Evolutionary conservation across 2,329 filamentous ascomycete species (phyloP).

Genomic region (Apiospora marii): DNA sequence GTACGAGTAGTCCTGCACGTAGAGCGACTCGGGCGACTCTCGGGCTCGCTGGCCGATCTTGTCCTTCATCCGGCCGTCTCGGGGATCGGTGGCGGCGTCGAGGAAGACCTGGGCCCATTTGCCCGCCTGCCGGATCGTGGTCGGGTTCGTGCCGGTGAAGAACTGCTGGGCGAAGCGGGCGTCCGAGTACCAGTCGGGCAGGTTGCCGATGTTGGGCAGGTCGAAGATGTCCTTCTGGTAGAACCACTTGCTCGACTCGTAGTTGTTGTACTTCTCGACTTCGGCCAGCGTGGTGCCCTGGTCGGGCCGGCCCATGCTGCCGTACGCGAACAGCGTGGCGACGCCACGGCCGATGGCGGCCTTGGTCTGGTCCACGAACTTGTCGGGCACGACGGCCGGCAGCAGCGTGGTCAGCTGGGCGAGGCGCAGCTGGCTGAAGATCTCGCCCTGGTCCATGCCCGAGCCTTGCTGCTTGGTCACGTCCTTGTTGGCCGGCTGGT

Average conservation of each 20-base stretch:
- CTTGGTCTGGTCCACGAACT: constrained; percentile 40
- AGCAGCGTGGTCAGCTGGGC: constrained; percentile 14
- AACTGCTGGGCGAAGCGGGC: constrained; percentile 54
- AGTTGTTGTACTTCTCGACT: constrained; percentile 31
- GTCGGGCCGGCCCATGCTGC: constrained; percentile 34
- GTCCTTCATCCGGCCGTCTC: constrained; percentile 43
- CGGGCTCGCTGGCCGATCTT: constrained; percentile 38
- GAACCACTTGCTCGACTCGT: neutral
- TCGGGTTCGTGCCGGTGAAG: constrained; percentile 53
- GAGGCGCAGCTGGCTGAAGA: constrained; percentile 8
- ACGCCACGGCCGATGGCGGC: constrained; percentile 38
- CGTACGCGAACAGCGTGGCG: constrained; percentile 34
- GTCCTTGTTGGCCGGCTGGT: neutral
- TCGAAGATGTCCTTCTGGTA: constrained; percentile 20
- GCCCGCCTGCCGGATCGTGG: constrained; percentile 43
- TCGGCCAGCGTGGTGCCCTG: constrained; percentile 43
- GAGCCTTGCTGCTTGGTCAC: neutral
- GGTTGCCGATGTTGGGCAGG: constrained; percentile 24
- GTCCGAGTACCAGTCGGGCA: constrained; percentile 51
- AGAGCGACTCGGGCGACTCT: constrained; percentile 42
- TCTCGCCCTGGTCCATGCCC: neutral
- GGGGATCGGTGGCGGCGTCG: constrained; percentile 42
- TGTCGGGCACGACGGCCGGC: constrained; percentile 39
- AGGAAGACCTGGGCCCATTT: constrained; percentile 44
- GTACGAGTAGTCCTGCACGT: constrained; percentile 54